Evolutionary conservation across 768 basidiomycete species (phyloP).

Genomic region (Tremella fuciformis): DNA sequence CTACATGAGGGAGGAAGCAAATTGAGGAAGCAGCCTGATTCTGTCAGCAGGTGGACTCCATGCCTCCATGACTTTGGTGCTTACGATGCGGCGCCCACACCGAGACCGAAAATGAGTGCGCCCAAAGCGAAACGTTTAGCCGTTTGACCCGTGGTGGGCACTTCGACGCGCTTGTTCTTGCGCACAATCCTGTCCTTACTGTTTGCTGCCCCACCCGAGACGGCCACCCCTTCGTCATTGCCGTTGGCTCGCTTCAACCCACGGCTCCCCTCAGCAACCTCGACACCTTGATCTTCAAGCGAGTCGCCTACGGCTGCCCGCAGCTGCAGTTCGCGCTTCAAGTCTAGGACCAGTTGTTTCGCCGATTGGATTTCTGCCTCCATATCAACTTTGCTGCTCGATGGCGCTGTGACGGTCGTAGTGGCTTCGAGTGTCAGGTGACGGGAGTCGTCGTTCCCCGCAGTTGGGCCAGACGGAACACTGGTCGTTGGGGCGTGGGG

Average conservation of each 20-base stretch:
- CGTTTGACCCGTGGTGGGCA: conserved; percentile 58
- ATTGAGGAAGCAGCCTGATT: conserved; percentile 23
- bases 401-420: conserved; percentile 38
- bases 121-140: conserved; percentile 80
- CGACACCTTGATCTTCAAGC: conserved; percentile 33
- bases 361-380: conserved; percentile 70
- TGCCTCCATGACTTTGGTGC: conserved; percentile 5
- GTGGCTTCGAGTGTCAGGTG: conserved; percentile 52
- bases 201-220: conserved; percentile 31
- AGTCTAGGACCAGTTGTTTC: conserved; percentile 67
- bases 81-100: conserved; percentile 65
- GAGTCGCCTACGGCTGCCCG: conserved; percentile 36
- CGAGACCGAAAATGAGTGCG: conserved; percentile 75
- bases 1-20: conserved; percentile 22
- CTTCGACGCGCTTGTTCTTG: conserved; percentile 61
- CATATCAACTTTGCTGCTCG: conserved; percentile 61
- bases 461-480: conserved; percentile 50
- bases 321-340: conserved; percentile 64
- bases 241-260: conserved; percentile 59
- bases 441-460: conserved; percentile 17
- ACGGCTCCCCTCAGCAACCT: conserved; percentile 24
- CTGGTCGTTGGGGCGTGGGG: conserved; percentile 50
- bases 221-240: conserved; percentile 55
- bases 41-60: not conserved
- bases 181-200: conserved; percentile 58